A percentile compares a stretch with the other conserved stretches of the same genome.
Conservation (phyloP, 2,329 filamentous ascomycete species). For the Trichoderma sp. region DNA sequence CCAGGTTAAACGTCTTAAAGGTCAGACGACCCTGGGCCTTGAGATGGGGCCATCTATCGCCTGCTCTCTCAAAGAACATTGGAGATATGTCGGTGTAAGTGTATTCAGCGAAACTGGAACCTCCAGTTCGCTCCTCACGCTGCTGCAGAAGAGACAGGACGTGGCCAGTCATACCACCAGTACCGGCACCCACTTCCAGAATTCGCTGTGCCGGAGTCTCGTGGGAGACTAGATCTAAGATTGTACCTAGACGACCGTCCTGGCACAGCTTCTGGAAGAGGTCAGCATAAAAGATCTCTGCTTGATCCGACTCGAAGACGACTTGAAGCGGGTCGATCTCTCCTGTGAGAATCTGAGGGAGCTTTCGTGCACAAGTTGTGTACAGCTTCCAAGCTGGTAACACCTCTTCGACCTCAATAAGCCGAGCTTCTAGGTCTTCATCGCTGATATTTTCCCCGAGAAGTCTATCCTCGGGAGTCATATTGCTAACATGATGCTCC, state of each 20-base stretch:
- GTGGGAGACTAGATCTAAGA: constrained; percentile 28
- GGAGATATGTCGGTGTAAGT: constrained; percentile 44
- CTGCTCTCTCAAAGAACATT: constrained; percentile 33
- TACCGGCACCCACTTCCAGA: constrained; percentile 45
- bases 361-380: constrained; percentile 18
- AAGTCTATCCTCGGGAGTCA: not conserved
- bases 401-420: not conserved
- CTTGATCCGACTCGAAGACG: constrained; percentile 38
- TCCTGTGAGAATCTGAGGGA: constrained; percentile 35
- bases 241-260: not conserved
- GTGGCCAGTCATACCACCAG: constrained; percentile 37
- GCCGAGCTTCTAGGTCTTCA: not conserved
- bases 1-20: constrained; percentile 32
- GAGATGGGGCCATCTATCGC: constrained; percentile 18
- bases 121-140: constrained; percentile 26
- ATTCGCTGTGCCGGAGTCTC: constrained; percentile 39
- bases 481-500: not conserved
- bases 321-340: constrained; percentile 39
- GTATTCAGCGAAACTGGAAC: constrained; percentile 34
- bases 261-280: constrained; percentile 32
- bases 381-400: not conserved
- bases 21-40: not conserved
- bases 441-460: not conserved
- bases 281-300: constrained; percentile 38
- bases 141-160: constrained; percentile 29